Evolutionary conservation across 768 basidiomycete genomes (phyloP), one percentile per base, ranked within the genome.

Genomic region (Cystobasidiopsis lactophilus): DNA sequence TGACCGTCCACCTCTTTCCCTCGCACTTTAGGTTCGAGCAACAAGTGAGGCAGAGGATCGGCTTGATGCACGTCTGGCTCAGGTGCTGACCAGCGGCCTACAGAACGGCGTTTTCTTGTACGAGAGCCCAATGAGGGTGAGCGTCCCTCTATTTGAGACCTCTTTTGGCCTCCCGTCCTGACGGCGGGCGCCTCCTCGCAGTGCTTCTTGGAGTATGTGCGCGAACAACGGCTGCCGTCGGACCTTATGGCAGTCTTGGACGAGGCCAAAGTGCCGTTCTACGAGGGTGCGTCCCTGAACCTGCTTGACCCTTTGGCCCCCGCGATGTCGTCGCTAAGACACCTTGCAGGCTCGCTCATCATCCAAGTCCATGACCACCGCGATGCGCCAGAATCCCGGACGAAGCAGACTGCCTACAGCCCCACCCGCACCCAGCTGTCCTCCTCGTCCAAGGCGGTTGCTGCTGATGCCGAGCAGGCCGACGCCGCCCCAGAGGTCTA

Each of bases 321-420:
- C 55, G 59, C 16, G 52, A 60, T 11, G 58, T 60, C 4, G 59
- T 61, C 43, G 59, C 60, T 7, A 58, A 64, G 44, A 37, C 9
- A 27, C 18, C 4, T 26, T n/a, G 5, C 54, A 58, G 68, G 68
- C 11, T 69, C 67, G 54, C 60, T 69, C 19, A 68, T 69, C n/a
- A 67, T 70, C 50, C 69, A 70, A 54, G 61, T 70, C 13, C 67
- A 69, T 56, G 69, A 70, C 52, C 67, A 64, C 50, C 63, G 69
- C 23, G 48, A 57, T 9, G 11, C 30, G n/a, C 24, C 45, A 9
- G 14, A 23, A 5, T 9, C 23, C 24, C 23, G n/a, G 9, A 47
- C 16, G 24, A 47, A 16, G 45, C 14, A 47, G 30, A 23, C 45
- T 24, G 30, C 23, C 45, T 47, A 35, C 16, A 35, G 9, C 9